Evolutionary conservation across 2,329 filamentous ascomycete genomes (phyloP), one percentile per base, ranked within the genome.

Genomic region (Aspergillus texensis): DNA sequence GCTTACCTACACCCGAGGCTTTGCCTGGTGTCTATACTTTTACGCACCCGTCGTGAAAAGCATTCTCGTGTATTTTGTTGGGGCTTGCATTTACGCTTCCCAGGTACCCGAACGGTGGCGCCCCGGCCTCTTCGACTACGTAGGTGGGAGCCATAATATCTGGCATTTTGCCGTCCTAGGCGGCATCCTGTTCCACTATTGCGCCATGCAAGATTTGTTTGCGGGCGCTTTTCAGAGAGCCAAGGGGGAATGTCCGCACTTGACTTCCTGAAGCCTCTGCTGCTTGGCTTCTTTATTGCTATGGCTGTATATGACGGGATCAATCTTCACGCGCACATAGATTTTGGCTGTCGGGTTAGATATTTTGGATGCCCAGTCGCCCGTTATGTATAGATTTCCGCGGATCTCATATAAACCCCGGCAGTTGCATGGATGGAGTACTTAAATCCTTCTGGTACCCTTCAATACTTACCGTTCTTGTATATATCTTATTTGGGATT

Each of bases 101-200:
- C 94, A 97, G 78, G 85, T 97, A 0, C 95, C 95, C 2, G 95
- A 99, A 82, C 86, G 94, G 65, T 99, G 93, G 91, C 91, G 85
- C 70, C 95, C 95, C 0, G 95, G 95, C 57, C 88, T 91, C 75
- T 99, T 99, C 71, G 95, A 99, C 79, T 98, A 98, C 76, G 85
- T 96, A 46, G 95, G 95, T 45, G 94, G 93, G 53, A 96, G 92
- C 77, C 95, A 99, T 80, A 99, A 99, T 78, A 88, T 99, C 63
- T 99, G 95, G 95, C 95, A 99, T 78, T 80, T 96, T 39, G 95
- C 95, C 9, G 95, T 99, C 12, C 82, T 99, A 32, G 93, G 94
- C 19, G 95, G 95, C 12, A 99, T 99, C 62, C 79, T 98, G n/a
- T 98, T 97, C 77, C 95, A 99, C 78, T 99, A 98, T 80, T 85